Percentiles rank a stretch among this genome's conserved stretches.
These are phyloP conservation scores for Brassica cretica DNA, from an alignment of 345 rosid genomes.

Conservation along the genomic window DNA sequence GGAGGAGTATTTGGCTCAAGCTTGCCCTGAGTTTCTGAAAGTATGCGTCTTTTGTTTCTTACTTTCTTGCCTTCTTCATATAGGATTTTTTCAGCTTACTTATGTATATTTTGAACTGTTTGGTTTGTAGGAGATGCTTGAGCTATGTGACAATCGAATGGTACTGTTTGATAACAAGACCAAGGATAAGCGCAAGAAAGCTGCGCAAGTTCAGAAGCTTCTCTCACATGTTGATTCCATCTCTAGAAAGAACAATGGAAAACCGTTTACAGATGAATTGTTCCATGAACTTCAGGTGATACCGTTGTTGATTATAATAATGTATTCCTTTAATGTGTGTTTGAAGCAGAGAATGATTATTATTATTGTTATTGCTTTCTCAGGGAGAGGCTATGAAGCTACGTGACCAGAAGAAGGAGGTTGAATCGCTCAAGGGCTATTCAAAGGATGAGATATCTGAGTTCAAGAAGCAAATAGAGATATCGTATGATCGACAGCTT, in stretches of 20 bases:
- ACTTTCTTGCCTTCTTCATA: neutral
- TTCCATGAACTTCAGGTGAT: slow-evolving; percentile 68
- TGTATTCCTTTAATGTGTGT: slow-evolving; percentile 5
- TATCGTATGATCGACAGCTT: slow-evolving; percentile 64
- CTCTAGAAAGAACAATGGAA: slow-evolving; percentile 60
- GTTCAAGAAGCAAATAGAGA: slow-evolving; percentile 63
- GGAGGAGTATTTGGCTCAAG: slow-evolving; percentile 69
- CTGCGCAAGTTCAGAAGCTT: slow-evolving; percentile 61
- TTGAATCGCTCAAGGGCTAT: slow-evolving; percentile 60
- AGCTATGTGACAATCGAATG: slow-evolving; percentile 55
- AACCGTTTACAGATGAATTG: slow-evolving; percentile 73
- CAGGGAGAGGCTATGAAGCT: slow-evolving; percentile 73
- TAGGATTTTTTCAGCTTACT: neutral
- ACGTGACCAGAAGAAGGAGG: slow-evolving; percentile 61
- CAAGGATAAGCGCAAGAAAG: slow-evolving; percentile 52
- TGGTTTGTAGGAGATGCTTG: slow-evolving; percentile 61
- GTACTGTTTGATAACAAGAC: slow-evolving; percentile 90
- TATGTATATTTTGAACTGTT: neutral
- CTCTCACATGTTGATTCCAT: slow-evolving; percentile 61
- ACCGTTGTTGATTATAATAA: neutral
- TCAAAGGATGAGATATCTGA: slow-evolving; percentile 54
- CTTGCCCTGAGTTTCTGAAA: slow-evolving; percentile 74
- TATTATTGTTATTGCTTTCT: neutral
- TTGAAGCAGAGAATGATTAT: slow-evolving; percentile 13
- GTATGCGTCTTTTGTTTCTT: slow-evolving; percentile 39